Percentiles rank a stretch among this genome's conserved stretches.
phyloP scores from a whole-genome alignment of 176 grass and related monocot species.

The Zizania latifolia region DNA sequence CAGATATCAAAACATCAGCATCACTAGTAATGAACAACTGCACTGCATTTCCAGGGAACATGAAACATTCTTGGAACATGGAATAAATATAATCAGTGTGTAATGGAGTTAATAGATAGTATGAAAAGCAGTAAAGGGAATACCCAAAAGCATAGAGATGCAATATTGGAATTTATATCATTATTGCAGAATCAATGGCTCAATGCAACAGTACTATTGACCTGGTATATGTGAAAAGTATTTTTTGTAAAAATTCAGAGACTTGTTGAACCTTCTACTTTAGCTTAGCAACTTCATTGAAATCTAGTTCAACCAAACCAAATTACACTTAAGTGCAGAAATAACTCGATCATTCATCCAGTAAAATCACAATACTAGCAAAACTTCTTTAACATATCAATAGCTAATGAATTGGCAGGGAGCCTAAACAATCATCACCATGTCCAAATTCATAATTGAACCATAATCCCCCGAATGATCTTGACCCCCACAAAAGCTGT shows the following conservation, averaged over 20 bases:
- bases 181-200: not conserved
- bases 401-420: not conserved
- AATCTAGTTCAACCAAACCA: slow-evolving; percentile 1
- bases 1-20: slow-evolving; percentile 17
- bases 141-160: not conserved
- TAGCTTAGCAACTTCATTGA: slow-evolving; percentile 9
- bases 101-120: not conserved
- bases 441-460: not conserved
- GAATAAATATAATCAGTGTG: not conserved
- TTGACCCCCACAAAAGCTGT: not conserved
- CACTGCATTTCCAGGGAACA: not conserved
- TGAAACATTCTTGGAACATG: not conserved
- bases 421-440: not conserved
- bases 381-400: not conserved
- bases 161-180: not conserved
- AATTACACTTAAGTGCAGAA: slow-evolving; percentile 9
- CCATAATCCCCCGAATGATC: not conserved
- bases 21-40: not conserved
- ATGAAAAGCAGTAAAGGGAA: not conserved
- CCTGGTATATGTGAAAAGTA: not conserved
- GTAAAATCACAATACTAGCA: slow-evolving; percentile 10
- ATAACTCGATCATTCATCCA: not conserved
- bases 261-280: not conserved
- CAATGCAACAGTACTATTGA: not conserved
- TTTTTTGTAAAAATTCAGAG: not conserved